These are phyloP conservation scores for Dactylellina sp. DNA, from an alignment of 2,329 filamentous ascomycete genomes.

Conservation along the genomic window DNA sequence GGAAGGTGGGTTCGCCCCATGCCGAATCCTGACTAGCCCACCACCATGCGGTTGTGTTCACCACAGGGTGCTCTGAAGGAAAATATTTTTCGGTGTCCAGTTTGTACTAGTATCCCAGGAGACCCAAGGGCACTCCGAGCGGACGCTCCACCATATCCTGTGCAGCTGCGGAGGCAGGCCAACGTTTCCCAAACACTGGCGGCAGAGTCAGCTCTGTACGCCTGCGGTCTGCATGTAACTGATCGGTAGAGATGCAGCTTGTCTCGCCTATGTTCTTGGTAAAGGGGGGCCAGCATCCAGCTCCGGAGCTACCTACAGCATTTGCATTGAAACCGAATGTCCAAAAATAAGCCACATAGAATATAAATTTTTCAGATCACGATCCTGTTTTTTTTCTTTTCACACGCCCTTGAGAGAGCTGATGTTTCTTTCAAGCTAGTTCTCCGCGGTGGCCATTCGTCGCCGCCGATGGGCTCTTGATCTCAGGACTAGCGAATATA, in stretches of 20 bases:
- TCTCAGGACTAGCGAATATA: slow-evolving; percentile 27
- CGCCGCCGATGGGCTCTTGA: slow-evolving; percentile 6
- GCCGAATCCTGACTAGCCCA: slow-evolving; percentile 44
- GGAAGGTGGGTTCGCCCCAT: slow-evolving; percentile 45
- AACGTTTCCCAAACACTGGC: too few relatives aligned
- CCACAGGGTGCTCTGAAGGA: neutral
- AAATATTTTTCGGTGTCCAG: slow-evolving; percentile 11
- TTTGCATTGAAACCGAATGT: slow-evolving; percentile 26
- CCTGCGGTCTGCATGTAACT: slow-evolving; percentile 41
- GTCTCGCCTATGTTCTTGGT: slow-evolving; percentile 52
- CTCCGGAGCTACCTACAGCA: slow-evolving; percentile 18
- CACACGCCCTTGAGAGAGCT: neutral
- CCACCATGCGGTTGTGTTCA: slow-evolving; percentile 39
- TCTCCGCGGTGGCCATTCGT: slow-evolving; percentile 4
- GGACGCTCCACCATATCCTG: slow-evolving; percentile 2
- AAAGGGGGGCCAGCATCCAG: neutral
- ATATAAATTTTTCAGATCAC: slow-evolving; percentile 23
- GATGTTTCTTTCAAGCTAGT: neutral
- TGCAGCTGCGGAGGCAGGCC: too few relatives aligned
- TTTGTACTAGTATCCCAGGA: slow-evolving; percentile 10
- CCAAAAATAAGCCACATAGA: slow-evolving; percentile 45
- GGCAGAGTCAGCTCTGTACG: slow-evolving; percentile 19
- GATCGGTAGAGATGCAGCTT: slow-evolving; percentile 54
- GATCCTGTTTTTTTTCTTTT: slow-evolving; percentile 6
- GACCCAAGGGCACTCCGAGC: slow-evolving; percentile 17